Conservation (phyloP, 208 protist genomes). For the Acanthamoeba royreba region DNA sequence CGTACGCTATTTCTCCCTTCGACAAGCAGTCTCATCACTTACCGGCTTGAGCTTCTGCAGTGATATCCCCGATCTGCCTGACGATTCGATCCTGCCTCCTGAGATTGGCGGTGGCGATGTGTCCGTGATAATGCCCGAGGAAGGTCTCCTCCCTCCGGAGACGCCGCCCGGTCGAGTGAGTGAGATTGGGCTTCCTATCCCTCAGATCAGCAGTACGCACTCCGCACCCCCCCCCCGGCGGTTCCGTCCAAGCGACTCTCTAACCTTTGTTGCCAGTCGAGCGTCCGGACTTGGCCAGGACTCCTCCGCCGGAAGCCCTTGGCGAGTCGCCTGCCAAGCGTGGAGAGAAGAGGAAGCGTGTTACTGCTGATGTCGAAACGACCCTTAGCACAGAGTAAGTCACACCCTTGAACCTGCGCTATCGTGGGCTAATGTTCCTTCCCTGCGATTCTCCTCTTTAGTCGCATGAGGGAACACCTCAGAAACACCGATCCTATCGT, state of each 20-base stretch:
- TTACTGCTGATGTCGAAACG: neutral
- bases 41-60: neutral
- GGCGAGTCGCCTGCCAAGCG: slow-evolving; percentile 10
- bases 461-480: slow-evolving; percentile 21
- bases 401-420: too few species aligned
- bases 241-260: too few species aligned
- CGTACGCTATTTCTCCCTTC: neutral
- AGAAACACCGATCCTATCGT: slow-evolving; percentile 15
- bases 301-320: neutral
- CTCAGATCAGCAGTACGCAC: slow-evolving; percentile 26
- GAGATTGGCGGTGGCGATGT: neutral
- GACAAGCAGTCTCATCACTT: neutral
- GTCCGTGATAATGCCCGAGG: neutral
- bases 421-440: too few species aligned
- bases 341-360: neutral
- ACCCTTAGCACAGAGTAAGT: neutral
- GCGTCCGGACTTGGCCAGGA: neutral
- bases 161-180: neutral
- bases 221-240: too few species aligned
- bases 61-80: neutral
- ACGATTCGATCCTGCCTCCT: neutral
- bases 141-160: neutral
- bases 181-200: neutral
- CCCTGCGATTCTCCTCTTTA: neutral
- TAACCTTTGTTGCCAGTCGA: neutral